phyloP scores from a whole-genome alignment of 1,139 yeast species.

The Magnusiomyces sp. region DNA sequence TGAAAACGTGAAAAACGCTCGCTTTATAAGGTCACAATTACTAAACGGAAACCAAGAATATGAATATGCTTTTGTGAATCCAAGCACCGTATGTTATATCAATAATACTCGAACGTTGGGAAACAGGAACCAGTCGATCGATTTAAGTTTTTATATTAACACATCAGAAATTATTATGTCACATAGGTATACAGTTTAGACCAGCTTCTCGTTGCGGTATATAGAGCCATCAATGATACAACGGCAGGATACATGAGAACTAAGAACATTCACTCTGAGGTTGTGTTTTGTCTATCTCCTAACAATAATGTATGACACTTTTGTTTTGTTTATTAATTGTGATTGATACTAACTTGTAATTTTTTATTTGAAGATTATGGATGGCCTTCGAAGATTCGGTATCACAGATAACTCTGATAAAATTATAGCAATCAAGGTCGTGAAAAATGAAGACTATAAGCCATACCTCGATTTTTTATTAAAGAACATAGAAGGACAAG shows the following conservation, averaged over 20 bases:
- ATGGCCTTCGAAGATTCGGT: slow-evolving; percentile 41
- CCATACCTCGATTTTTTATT: slow-evolving; percentile 1
- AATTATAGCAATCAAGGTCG: slow-evolving; percentile 35
- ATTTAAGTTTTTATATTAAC: neutral
- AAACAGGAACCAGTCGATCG: neutral
- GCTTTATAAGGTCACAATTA: slow-evolving; percentile 7
- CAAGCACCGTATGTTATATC: slow-evolving; percentile 27
- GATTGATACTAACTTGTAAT: neutral
- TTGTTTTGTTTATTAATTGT: neutral
- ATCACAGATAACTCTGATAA: slow-evolving; percentile 33
- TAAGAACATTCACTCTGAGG: slow-evolving; percentile 44
- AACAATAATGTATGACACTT: slow-evolving; percentile 33
- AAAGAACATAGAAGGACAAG: neutral
- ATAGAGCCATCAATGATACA: slow-evolving; percentile 41
- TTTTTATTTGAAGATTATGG: slow-evolving; percentile 30
- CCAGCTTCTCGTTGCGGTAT: slow-evolving; percentile 43
- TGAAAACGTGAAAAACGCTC: slow-evolving; percentile 33
- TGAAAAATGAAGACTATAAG: slow-evolving; percentile 6
- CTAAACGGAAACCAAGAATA: slow-evolving; percentile 29
- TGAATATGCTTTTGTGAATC: slow-evolving; percentile 44
- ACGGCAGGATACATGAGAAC: slow-evolving; percentile 38
- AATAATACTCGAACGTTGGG: neutral
- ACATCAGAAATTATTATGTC: neutral
- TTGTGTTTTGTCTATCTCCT: slow-evolving; percentile 45
- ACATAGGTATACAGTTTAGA: slow-evolving; percentile 33